phyloP scores from a whole-genome alignment of 768 basidiomycete genomes.

The Mycena pura region DNA sequence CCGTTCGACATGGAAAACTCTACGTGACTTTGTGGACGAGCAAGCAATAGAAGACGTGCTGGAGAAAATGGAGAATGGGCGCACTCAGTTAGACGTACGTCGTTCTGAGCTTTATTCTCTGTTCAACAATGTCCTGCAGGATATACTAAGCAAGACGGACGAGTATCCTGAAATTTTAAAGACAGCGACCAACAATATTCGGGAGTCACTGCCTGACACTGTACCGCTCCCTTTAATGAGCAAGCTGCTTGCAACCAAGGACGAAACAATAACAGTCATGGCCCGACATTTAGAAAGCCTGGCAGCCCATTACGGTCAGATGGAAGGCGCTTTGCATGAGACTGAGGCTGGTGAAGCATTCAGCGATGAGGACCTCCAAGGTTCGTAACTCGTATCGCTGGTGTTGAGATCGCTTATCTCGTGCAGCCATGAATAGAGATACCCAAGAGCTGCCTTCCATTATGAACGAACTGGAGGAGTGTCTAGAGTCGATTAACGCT shows the following conservation, averaged over 20 bases:
- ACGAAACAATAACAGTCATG: conserved; percentile 67
- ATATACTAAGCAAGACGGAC: conserved; percentile 65
- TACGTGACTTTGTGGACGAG: conserved; percentile 88
- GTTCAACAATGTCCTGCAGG: conserved; percentile 47
- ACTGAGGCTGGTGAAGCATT: conserved; percentile 73
- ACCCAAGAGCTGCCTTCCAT: conserved; percentile 80
- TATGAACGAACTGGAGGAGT: conserved; percentile 73
- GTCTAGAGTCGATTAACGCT: conserved; percentile 56
- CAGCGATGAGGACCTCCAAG: conserved; percentile 71
- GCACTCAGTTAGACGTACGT: conserved; percentile 71
- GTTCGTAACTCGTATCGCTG: conserved; percentile 41
- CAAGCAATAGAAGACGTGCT: conserved; percentile 78
- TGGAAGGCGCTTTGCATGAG: conserved; percentile 71
- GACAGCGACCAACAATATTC: conserved; percentile 62
- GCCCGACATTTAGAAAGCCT: conserved; percentile 75
- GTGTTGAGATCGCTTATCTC: not conserved
- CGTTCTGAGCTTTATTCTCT: not conserved
- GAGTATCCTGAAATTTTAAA: conserved; percentile 72
- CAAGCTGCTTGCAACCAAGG: conserved; percentile 60
- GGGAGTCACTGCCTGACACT: conserved; percentile 53
- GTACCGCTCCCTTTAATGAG: conserved; percentile 50
- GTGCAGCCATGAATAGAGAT: conserved; percentile 81
- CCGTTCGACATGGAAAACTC: conserved; percentile 78
- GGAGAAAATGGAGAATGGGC: conserved; percentile 76
- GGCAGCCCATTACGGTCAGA: conserved; percentile 77